Conservation (phyloP, 768 basidiomycete species). For the Galerina sulciceps region DNA sequence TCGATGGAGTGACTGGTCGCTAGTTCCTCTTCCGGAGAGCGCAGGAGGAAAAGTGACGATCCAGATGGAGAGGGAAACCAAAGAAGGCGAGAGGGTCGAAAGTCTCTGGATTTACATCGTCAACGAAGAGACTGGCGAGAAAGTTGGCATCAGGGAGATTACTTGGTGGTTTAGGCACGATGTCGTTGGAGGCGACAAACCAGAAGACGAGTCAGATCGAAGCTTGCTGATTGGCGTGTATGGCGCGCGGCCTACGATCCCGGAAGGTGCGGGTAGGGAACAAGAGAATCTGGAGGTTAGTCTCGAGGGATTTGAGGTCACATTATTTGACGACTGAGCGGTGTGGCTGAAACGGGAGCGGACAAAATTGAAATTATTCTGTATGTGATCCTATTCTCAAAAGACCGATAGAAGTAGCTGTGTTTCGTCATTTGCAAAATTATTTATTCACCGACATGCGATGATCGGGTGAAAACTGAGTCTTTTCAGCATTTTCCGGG, state of each 20-base stretch:
- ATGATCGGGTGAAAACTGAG: too few species aligned
- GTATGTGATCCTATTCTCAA: neutral
- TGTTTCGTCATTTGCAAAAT: too few species aligned
- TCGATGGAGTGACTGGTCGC: conserved; percentile 35
- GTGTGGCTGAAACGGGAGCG: neutral
- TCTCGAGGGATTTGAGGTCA: conserved; percentile 33
- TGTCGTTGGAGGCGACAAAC: conserved; percentile 15
- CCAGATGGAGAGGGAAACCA: conserved; percentile 32
- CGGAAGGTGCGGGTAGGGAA: conserved; percentile 29
- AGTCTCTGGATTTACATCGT: conserved; percentile 36
- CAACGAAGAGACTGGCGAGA: conserved; percentile 33
- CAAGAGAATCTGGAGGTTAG: conserved; percentile 29
- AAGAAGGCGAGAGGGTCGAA: conserved; percentile 31
- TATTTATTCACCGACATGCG: too few species aligned
- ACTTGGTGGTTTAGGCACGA: conserved; percentile 38
- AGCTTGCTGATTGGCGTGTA: conserved; percentile 31
- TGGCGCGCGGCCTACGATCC: conserved; percentile 31
- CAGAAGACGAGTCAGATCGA: conserved; percentile 8
- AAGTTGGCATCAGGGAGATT: conserved; percentile 33
- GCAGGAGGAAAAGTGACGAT: conserved; percentile 30
- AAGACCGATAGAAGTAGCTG: neutral
- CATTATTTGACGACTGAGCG: conserved; percentile 32
- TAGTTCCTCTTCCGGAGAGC: conserved; percentile 29
- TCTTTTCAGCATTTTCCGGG: too few species aligned
- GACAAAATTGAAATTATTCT: neutral